Evolutionary conservation across 805 yeast genomes (phyloP), one percentile per base, ranked within the genome.

Genomic region (Ogataea populi-albae): DNA sequence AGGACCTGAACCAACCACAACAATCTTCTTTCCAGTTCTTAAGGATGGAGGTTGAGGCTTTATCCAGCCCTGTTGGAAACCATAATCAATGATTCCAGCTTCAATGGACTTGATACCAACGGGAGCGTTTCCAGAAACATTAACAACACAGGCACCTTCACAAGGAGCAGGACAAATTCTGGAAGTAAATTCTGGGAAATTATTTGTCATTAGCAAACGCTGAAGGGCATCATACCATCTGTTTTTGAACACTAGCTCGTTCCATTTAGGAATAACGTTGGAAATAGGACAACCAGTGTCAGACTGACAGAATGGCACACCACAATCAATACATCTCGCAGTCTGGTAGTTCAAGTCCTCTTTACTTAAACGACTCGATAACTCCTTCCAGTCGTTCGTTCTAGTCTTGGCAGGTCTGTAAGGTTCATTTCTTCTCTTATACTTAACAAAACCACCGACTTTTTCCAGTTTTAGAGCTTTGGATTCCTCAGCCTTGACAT

Each of bases 111-210:
- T 91, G 65, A 91, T 91, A 53, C 96, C 96, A 52, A 93, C 98
- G 17, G 98, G 95, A 47, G 84, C 94, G 62, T 81, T 87, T 52
- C 93, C 87, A 31, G 96, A 96, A 54, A 93, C 73, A 22, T 87
- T 91, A 30, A 61, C 65, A 64, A 78, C 77, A 66, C 94, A 84
- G 3, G 98, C 96, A 52, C 97, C 97, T 64, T 89, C 95, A 70
- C 98, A 91, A 46, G 98, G 98, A 43, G 98, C 98, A 16, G 98
- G 98, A 68, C 98, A 91, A 46, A 91, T 91, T 66, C 97, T 80
- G 43, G 97, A 96, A 41, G 98, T 91, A 57, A 93, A 91, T 67
- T 93, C 98, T 16, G 98, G 98, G 84, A 93, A 91, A 68, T 93
- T 91, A 70, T 91, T 91, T 43, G 98, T 93, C 89, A 88, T 91